Base-by-base conservation (phyloP, 176 grass and related monocot genomes). In the Aegilops umbellulata region DNA sequence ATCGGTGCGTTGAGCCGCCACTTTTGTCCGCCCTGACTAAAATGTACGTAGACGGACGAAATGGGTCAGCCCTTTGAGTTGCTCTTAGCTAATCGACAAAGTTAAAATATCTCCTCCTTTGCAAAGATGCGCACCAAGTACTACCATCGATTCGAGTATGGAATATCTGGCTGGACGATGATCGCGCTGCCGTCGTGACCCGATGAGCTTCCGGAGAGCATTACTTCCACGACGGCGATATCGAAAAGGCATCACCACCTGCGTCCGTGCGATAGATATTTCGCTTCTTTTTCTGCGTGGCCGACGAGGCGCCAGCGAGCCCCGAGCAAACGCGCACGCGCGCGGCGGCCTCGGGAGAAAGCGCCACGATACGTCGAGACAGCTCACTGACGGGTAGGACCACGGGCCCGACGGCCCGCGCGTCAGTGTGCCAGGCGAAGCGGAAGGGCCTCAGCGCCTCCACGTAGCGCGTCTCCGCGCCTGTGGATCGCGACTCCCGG, bases 401-500 rank as follows among this genome's bases (percentile, higher is more conserved):
- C 23, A 0, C 0, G 8, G 0, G 0, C 0, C 0, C 0, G 6
- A 10, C 13, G 84, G 31, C 89, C 85, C 89, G 2, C 60, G 15
- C 23, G 85, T 76, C 89, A 77, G 67, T 7, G n/a, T 16, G 13
- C 0, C 0, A 3, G 8, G 29, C n/a, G 36, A 0, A 19, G 76
- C 36, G 60, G 30, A 69, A 66, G 13, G 85, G 34, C 17, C 11
- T 13, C 13, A 17, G 51, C 77, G 5, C 19, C 47, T 84, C 89
- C 93, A 95, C 95, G 95, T 80, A 88, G 74, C 79, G 4, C 3
- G 4, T 15, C 44, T 86, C 83, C 14, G 14, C 46, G 68, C 93
- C 93, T 95, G 82, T 86, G 81, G 95, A 90, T 95, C 82, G 69
- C 85, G 30, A 47, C 80, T 38, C 26, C 65, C 30, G 11, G 30